A percentile compares a stretch with the other conserved stretches of the same genome.
phyloP scores from a whole-genome alignment of 129 eudicot genomes.

The Centaurea solstitialis region DNA sequence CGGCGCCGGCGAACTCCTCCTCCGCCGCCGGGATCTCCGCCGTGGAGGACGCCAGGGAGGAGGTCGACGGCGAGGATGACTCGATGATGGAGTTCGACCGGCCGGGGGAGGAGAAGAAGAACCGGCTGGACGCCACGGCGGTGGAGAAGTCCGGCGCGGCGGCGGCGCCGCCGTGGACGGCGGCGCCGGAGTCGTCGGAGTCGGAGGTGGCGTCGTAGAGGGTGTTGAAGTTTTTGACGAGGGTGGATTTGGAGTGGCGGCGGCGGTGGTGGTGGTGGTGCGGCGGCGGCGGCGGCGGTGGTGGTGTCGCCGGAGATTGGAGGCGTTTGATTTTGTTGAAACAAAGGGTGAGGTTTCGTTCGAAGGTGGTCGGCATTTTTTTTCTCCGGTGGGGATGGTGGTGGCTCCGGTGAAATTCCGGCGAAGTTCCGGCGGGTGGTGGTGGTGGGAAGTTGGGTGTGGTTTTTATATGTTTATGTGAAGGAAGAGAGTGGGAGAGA shows the following conservation, averaged over 20 bases:
- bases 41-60: slow-evolving; percentile 47
- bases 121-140: slow-evolving; percentile 68
- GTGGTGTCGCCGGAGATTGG: slow-evolving; percentile 37
- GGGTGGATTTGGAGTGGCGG: slow-evolving; percentile 28
- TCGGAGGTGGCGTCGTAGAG: slow-evolving; percentile 55
- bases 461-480: background rate
- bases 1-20: slow-evolving; percentile 24
- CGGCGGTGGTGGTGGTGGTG: slow-evolving; percentile 29
- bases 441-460: background rate
- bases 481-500: background rate
- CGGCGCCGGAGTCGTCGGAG: slow-evolving; percentile 32
- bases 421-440: background rate
- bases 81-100: slow-evolving; percentile 85
- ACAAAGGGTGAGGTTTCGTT: slow-evolving; percentile 67
- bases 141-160: slow-evolving; percentile 65
- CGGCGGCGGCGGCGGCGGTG: slow-evolving; percentile 27
- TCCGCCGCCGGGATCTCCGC: slow-evolving; percentile 3
- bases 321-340: slow-evolving; percentile 59
- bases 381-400: background rate
- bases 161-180: slow-evolving; percentile 15
- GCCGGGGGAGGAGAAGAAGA: slow-evolving; percentile 96
- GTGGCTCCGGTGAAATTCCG: background rate
- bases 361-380: slow-evolving; percentile 59
- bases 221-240: slow-evolving; percentile 77
- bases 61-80: slow-evolving; percentile 48